These are phyloP conservation scores for Naganishia vishniacii DNA, from an alignment of 768 basidiomycete species.

Conservation along the genomic window DNA sequence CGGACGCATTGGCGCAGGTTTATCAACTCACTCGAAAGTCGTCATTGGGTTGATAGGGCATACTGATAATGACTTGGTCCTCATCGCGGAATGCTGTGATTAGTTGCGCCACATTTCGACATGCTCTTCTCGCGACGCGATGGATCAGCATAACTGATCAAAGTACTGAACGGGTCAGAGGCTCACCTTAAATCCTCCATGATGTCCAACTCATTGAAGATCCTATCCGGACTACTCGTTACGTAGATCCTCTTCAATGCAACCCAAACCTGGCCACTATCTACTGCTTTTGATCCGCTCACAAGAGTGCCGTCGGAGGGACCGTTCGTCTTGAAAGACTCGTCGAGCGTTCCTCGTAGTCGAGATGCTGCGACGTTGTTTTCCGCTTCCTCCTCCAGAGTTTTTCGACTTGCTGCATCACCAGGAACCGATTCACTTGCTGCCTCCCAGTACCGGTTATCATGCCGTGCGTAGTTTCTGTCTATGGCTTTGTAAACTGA, in stretches of 20 bases:
- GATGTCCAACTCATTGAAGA: constrained; percentile 85
- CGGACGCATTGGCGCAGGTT: not conserved
- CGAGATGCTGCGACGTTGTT: constrained; percentile 45
- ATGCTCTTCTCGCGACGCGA: constrained; percentile 50
- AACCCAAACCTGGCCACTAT: constrained; percentile 55
- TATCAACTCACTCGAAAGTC: constrained; percentile 75
- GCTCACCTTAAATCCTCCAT: constrained; percentile 61
- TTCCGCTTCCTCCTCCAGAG: constrained; percentile 33
- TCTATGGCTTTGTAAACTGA: constrained; percentile 98
- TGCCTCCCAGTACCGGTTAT: constrained; percentile 1
- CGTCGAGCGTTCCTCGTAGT: not conserved
- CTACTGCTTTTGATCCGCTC: not conserved
- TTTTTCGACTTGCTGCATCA: constrained; percentile 1
- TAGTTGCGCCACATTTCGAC: constrained; percentile 81
- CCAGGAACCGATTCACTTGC: not conserved
- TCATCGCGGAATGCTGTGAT: constrained; percentile 86
- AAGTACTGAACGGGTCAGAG: not conserved
- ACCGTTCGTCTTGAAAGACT: not conserved
- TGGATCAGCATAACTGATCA: not conserved
- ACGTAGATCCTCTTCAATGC: constrained; percentile 96
- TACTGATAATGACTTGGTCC: constrained; percentile 88
- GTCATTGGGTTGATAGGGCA: constrained; percentile 86
- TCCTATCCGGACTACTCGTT: constrained; percentile 85
- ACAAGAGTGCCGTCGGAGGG: no score
- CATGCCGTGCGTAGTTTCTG: constrained; percentile 24